These are phyloP conservation scores for Nakaseomyces delphensis DNA, from an alignment of 1,139 yeast genomes.

Conservation along the genomic window DNA sequence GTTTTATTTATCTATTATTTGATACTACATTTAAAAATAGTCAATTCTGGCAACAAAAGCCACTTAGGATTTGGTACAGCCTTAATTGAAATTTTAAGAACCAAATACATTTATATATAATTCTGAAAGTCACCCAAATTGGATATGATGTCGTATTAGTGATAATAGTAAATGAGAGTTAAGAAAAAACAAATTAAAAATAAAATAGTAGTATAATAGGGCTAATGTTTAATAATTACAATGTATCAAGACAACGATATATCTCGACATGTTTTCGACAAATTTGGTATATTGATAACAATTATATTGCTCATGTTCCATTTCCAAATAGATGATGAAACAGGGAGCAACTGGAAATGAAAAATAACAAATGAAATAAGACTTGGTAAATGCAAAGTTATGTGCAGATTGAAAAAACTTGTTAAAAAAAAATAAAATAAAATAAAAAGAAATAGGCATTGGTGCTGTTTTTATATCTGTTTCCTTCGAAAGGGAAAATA, in stretches of 20 bases:
- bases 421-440: background rate
- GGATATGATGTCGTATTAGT: too few species aligned
- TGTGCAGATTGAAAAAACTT: background rate
- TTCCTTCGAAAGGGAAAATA: too few species aligned
- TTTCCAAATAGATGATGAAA: background rate
- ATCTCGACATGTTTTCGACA: background rate
- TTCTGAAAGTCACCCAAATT: too few species aligned
- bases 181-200: background rate
- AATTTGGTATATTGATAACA: background rate
- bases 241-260: background rate
- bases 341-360: background rate
- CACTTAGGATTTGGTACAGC: too few species aligned
- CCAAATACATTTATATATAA: too few species aligned
- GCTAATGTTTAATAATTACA: background rate
- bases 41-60: too few species aligned
- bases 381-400: slow-evolving; percentile 1
- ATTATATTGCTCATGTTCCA: background rate
- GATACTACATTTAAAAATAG: too few species aligned
- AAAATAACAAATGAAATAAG: background rate
- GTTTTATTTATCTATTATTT: too few species aligned
- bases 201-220: background rate
- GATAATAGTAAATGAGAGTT: background rate
- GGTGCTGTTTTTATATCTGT: too few species aligned
- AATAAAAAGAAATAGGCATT: too few species aligned
- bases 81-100: too few species aligned